These are phyloP conservation scores for Sugiyamaella grinbergsii DNA, from an alignment of 1,139 yeast species.

Conservation along the genomic window DNA sequence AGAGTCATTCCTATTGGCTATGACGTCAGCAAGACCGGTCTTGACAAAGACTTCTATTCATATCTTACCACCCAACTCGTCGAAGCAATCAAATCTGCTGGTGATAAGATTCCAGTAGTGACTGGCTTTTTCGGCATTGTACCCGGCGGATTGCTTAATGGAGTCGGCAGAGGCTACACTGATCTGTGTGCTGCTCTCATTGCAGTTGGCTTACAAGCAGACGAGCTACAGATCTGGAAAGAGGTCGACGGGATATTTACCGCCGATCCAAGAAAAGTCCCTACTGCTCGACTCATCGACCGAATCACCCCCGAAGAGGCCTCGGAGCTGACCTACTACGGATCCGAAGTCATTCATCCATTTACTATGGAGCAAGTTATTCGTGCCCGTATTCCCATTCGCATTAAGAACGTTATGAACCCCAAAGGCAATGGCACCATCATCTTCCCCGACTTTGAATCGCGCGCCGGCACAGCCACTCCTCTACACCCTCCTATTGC, in stretches of 20 bases:
- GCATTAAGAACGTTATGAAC: conserved; percentile 93
- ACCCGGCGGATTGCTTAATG: conserved; percentile 90
- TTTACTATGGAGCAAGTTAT: conserved; percentile 99
- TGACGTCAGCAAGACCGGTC: conserved; percentile 38
- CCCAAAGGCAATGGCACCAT: conserved; percentile 90
- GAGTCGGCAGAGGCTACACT: conserved; percentile 96
- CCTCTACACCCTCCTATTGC: conserved; percentile 96
- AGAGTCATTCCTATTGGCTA: conserved; percentile 51
- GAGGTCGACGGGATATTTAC: conserved; percentile 99
- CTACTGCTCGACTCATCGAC: conserved; percentile 78
- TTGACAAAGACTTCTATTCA: conserved; percentile 67
- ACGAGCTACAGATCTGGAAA: conserved; percentile 96
- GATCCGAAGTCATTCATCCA: conserved; percentile 97
- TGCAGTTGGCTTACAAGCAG: conserved; percentile 91
- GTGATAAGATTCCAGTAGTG: conserved; percentile 71
- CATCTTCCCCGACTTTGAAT: conserved; percentile 91
- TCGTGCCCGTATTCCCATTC: conserved; percentile 90
- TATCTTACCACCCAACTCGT: conserved; percentile 64
- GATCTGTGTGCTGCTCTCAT: conserved; percentile 95
- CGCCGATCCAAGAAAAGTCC: conserved; percentile 96
- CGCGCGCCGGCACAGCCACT: conserved; percentile 80
- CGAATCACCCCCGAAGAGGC: conserved; percentile 98
- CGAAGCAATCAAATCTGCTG: conserved; percentile 52
- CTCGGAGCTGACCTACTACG: conserved; percentile 94
- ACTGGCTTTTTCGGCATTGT: conserved; percentile 95